Evolutionary conservation across 1,284 basidiomycete species (phyloP), one percentile per base, ranked within the genome.

Genomic region (Marasmius oreades): DNA sequence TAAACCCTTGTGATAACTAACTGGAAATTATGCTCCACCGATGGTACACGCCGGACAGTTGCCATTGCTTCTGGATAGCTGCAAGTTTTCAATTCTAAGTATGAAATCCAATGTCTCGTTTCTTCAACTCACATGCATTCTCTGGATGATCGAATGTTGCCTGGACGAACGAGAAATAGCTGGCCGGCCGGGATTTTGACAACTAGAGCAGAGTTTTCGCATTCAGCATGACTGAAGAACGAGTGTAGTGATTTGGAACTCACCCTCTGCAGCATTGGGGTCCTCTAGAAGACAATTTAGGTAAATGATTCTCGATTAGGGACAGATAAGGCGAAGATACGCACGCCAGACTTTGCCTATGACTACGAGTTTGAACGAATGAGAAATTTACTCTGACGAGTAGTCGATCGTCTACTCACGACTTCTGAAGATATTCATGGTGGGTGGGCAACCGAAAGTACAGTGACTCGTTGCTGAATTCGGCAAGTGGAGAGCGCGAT

Each of bases 61-160:
- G 92, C 90, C 73, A 97, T 94, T 7, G 95, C 95, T 66, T 97
- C 94, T 64, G 94, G 93, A 73, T 94, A 99, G 66, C 94, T 97
- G 68, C 23, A 53, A 53, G 55, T 33, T 39, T 18, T 26, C 7
- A 14, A 39, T 18, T 44, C 39, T 43, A 42, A 36, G 7, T 42
- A 28, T 47, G 20, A 51, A 51, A 26, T 48, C 24, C 57, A 37
- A 58, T 18, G 62, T 50, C 16, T 37, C 16, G 47, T 26, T 48
- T n/a, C 48, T 53, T 23, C 51, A 51, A 79, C 93, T 66, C 69
- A 96, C 94, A 99, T 97, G 93, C 97, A 99, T 79, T 98, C 96
- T 64, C 95, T 79, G 11, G 90, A 90, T 39, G 93, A 91, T 63
- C 96, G 90, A 64, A 97, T 88, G 63, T 89, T 91, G 58, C 92